phyloP scores from a whole-genome alignment of 805 yeast genomes.

The Wickerhamomyces queroliae region DNA sequence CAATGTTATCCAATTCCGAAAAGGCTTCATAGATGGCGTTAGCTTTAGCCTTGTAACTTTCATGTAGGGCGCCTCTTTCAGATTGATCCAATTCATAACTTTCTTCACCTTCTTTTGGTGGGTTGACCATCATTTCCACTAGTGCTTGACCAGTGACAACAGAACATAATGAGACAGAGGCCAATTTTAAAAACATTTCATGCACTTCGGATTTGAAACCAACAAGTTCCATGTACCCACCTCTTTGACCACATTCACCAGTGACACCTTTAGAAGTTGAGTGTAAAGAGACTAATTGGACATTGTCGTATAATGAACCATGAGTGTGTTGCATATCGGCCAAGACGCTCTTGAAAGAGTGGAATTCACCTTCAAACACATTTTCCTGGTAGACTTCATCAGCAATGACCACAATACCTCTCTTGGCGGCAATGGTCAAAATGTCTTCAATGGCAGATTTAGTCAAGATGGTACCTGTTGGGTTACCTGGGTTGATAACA shows the following conservation, averaged over 20 bases:
- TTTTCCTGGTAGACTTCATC: conserved; percentile 98
- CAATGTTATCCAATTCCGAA: conserved; percentile 69
- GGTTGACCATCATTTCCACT: conserved; percentile 89
- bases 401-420: conserved; percentile 84
- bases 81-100: conserved; percentile 60
- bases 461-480: conserved; percentile 84
- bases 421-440: conserved; percentile 73
- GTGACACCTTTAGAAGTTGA: conserved; percentile 97
- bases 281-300: conserved; percentile 89
- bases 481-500: conserved; percentile 97
- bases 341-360: conserved; percentile 78
- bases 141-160: conserved; percentile 94
- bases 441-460: conserved; percentile 64
- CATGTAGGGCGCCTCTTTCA: conserved; percentile 60
- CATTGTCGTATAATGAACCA: conserved; percentile 54
- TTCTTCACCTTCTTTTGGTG: conserved; percentile 75
- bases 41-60: conserved; percentile 61
- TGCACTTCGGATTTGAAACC: conserved; percentile 71
- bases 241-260: conserved; percentile 99
- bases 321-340: conserved; percentile 52
- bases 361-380: conserved; percentile 74
- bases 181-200: conserved; percentile 73
- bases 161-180: conserved; percentile 88
- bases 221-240: conserved; percentile 93
- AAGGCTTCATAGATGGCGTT: conserved; percentile 63